These are phyloP conservation scores for Globisporangium irregulare DNA, from an alignment of 352 stramenopile genomes.

Conservation along the genomic window DNA sequence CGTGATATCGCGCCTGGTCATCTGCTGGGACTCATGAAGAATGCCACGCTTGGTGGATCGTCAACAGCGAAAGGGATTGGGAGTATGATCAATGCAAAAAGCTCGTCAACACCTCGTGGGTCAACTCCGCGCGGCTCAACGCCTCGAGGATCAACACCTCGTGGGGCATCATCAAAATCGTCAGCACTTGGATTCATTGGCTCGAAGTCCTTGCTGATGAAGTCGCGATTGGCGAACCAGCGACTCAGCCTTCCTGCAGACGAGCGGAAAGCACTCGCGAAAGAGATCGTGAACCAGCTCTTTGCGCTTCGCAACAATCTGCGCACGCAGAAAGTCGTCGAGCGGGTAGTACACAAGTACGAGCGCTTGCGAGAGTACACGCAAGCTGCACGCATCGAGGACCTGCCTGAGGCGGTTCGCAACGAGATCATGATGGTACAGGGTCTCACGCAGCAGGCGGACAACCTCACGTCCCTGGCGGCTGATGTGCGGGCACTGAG, in stretches of 20 bases:
- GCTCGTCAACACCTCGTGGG: constrained; percentile 4
- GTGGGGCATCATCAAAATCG: background rate
- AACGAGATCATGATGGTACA: constrained; percentile 28
- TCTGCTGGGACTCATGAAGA: constrained; percentile 54
- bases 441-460: constrained; percentile 9
- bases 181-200: background rate
- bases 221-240: constrained; percentile 34
- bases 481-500: constrained; percentile 71
- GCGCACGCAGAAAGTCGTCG: constrained; percentile 55
- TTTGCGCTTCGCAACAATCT: constrained; percentile 38
- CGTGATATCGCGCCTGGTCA: constrained; percentile 63
- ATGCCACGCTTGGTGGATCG: constrained; percentile 12
- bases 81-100: background rate
- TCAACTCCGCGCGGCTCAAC: background rate
- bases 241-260: constrained; percentile 30
- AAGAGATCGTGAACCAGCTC: constrained; percentile 48
- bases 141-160: constrained; percentile 1
- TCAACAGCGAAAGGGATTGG: constrained; percentile 22
- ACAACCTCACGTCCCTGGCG: constrained; percentile 50
- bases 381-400: constrained; percentile 40
- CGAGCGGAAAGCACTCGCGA: constrained; percentile 48
- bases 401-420: constrained; percentile 49
- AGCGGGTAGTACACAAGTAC: constrained; percentile 72
- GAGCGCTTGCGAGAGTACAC: constrained; percentile 61
- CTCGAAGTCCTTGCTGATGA: constrained; percentile 55